Conservation (phyloP, 2,329 filamentous ascomycete genomes). For the Microdochium trichocladiopsis region DNA sequence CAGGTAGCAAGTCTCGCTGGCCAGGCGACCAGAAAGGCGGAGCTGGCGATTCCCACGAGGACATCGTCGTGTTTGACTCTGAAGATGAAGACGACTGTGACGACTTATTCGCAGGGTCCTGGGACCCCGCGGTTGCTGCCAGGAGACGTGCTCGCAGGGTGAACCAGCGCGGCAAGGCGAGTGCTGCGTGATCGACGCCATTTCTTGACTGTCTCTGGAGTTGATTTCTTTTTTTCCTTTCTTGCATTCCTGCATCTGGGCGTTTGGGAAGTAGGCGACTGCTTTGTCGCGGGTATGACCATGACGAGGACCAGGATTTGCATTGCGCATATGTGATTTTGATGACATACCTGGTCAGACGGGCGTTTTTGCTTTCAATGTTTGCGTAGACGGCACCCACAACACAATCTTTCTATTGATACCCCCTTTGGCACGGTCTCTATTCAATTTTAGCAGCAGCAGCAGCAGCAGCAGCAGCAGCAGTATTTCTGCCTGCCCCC, state of each 20-base stretch:
- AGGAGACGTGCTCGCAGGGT: constrained; percentile 34
- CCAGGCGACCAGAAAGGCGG: neutral
- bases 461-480: too few relatives aligned
- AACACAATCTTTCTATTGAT: neutral
- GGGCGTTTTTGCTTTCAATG: too few relatives aligned
- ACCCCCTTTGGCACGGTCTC: constrained; percentile 1
- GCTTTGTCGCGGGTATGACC: too few relatives aligned
- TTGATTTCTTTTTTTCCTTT: neutral
- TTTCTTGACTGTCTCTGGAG: neutral
- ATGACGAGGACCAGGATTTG: too few relatives aligned
- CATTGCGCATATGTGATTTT: too few relatives aligned
- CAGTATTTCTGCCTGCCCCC: neutral
- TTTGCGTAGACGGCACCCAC: constrained; percentile 1
- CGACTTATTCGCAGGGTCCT: constrained; percentile 55
- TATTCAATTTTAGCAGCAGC: neutral
- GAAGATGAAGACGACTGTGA: constrained; percentile 62
- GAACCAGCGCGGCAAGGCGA: constrained; percentile 9
- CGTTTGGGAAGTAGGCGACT: too few relatives aligned
- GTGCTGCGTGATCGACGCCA: constrained; percentile 3
- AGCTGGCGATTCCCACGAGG: constrained; percentile 10
- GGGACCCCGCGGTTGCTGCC: constrained; percentile 47
- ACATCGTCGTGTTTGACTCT: constrained; percentile 49
- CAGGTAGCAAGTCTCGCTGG: constrained; percentile 2
- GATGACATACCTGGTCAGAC: too few relatives aligned
- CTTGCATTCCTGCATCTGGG: too few relatives aligned